Evolutionary conservation across 179 eudicot species (phyloP).

Genomic region (Silene coronaria): DNA sequence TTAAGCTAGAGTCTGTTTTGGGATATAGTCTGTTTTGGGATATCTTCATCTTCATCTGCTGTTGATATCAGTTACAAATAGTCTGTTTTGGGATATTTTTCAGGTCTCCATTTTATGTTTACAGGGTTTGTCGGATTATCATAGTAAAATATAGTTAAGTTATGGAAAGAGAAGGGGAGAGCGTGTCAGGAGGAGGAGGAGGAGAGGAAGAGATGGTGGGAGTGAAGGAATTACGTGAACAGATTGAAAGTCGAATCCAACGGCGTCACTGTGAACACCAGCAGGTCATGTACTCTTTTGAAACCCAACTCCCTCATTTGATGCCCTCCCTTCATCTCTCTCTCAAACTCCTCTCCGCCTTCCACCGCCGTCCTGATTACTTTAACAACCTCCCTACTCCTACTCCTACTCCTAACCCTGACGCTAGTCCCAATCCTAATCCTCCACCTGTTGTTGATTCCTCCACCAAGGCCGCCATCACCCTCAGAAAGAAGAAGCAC

Average conservation of each 20-base stretch:
- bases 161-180: constrained; percentile 31
- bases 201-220: constrained; percentile 31
- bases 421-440: constrained; percentile 11
- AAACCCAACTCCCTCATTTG: constrained; percentile 70
- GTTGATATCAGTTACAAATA: too few species aligned
- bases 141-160: too few species aligned
- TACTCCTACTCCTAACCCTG: constrained; percentile 20
- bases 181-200: constrained; percentile 25
- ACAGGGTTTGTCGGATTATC: too few species aligned
- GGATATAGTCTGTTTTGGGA: too few species aligned
- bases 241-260: constrained; percentile 51
- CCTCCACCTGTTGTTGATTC: not conserved
- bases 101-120: too few species aligned
- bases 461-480: constrained; percentile 8
- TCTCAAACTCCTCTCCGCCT: constrained; percentile 57
- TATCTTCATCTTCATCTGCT: too few species aligned
- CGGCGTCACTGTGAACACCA: constrained; percentile 43
- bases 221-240: constrained; percentile 50
- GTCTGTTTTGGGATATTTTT: too few species aligned
- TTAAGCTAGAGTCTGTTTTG: too few species aligned
- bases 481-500: constrained; percentile 1
- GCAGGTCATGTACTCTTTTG: constrained; percentile 60
- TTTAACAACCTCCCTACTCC: constrained; percentile 45
- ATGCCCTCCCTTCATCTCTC: constrained; percentile 69
- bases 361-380: constrained; percentile 38